phyloP scores from a whole-genome alignment of 2,329 filamentous ascomycete genomes.

The Penicillium sp. region DNA sequence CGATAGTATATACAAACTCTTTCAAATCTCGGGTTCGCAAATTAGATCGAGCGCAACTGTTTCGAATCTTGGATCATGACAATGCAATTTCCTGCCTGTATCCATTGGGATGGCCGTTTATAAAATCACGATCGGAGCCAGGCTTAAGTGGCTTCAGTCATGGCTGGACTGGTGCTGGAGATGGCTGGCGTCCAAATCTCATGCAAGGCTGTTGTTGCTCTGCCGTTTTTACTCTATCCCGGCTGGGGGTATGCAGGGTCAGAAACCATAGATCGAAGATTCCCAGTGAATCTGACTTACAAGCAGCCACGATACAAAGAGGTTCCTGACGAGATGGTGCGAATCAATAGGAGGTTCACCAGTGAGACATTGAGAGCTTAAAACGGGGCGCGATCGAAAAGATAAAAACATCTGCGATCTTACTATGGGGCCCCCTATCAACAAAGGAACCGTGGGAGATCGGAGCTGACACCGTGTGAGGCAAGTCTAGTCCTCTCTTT shows the following conservation, averaged over 20 bases:
- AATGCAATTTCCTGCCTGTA: slow-evolving; percentile 8
- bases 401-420: not conserved
- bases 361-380: not conserved
- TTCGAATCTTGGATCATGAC: not conserved
- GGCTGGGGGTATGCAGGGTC: not conserved
- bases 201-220: slow-evolving; percentile 4
- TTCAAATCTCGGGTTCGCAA: not conserved
- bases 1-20: not conserved
- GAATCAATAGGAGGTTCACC: not conserved
- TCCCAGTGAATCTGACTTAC: slow-evolving; percentile 4
- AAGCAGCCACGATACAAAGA: not conserved
- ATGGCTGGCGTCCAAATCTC: slow-evolving; percentile 3
- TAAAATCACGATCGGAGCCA: slow-evolving; percentile 19
- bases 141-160: slow-evolving; percentile 8
- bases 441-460: not conserved
- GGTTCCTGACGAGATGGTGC: not conserved
- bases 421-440: not conserved
- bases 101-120: slow-evolving; percentile 16
- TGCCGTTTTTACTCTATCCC: not conserved
- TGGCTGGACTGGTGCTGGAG: not conserved
- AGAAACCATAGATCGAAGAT: not conserved
- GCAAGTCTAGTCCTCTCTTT: not conserved
- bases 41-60: not conserved
- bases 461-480: not conserved
- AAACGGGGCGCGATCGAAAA: not conserved